These are phyloP conservation scores for Neostapfia colusana DNA, from an alignment of 176 grass and related monocot genomes.

Conservation along the genomic window DNA sequence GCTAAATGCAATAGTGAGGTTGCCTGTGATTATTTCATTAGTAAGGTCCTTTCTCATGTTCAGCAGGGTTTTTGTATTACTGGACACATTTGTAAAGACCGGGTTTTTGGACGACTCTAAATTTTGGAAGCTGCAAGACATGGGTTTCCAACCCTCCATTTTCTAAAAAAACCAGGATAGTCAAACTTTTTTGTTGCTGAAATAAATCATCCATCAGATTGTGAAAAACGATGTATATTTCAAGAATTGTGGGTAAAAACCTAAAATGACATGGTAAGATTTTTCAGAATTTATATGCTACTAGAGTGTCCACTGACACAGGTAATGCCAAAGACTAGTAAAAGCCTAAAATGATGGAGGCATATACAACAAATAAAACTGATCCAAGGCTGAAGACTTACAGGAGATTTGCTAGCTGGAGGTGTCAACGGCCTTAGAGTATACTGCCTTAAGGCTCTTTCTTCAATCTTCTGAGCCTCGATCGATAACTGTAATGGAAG, in stretches of 20 bases:
- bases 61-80: background rate
- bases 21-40: background rate
- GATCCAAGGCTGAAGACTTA: slow-evolving; percentile 28
- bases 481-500: slow-evolving; percentile 47
- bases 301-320: background rate
- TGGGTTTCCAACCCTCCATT: background rate
- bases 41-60: background rate
- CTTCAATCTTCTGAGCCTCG: slow-evolving; percentile 71
- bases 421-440: slow-evolving; percentile 64
- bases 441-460: slow-evolving; percentile 61
- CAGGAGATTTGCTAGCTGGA: slow-evolving; percentile 61
- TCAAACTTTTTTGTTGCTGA: background rate
- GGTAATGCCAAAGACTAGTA: background rate
- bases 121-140: background rate
- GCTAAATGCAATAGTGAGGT: background rate
- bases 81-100: background rate
- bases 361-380: slow-evolving; percentile 20
- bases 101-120: background rate
- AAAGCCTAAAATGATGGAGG: slow-evolving; percentile 5
- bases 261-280: slow-evolving; percentile 8
- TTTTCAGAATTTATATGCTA: background rate
- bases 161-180: background rate
- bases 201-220: background rate
- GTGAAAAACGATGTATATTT: background rate
- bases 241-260: background rate